A percentile compares a stretch with the other conserved stretches of the same genome.
These are phyloP conservation scores for Starmerella asiatica DNA, from an alignment of 805 yeast genomes.

Conservation along the genomic window DNA sequence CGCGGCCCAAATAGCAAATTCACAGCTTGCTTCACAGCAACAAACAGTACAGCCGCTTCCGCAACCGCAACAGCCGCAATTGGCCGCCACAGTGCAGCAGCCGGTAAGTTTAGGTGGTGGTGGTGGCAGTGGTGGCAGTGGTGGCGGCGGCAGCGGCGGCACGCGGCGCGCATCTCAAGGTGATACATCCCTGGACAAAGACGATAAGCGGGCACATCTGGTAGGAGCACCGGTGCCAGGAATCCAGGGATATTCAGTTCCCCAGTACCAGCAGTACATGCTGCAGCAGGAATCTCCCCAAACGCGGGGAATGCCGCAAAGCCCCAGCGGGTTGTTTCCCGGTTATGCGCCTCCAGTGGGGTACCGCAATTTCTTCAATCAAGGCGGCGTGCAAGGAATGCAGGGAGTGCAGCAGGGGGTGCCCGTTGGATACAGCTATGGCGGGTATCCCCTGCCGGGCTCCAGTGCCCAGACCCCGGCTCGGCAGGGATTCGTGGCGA, in stretches of 20 bases:
- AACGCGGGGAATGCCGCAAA: background rate
- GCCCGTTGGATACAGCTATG: background rate
- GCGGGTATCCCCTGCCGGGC: background rate
- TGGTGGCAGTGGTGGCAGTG: no score
- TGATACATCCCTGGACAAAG: no score
- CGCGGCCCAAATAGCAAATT: no score
- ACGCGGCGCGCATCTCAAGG: background rate
- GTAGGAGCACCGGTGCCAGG: background rate
- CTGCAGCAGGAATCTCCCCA: background rate
- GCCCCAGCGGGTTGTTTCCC: background rate
- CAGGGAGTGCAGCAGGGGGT: no score
- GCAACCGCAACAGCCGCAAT: no score
- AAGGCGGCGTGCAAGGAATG: no score
- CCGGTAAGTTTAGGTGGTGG: no score
- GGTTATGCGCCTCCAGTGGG: background rate
- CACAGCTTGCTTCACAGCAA: background rate
- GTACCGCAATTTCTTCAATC: background rate
- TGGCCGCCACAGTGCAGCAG: no score
- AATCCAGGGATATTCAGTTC: no score
- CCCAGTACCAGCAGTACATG: background rate
- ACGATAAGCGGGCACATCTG: no score
- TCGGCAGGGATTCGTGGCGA: no score
- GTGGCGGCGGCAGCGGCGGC: background rate
- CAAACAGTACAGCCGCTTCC: no score
- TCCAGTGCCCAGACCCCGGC: background rate